These are phyloP conservation scores for Rhododendron williamsianum DNA, from an alignment of 148 eudicot species.

Conservation along the genomic window DNA sequence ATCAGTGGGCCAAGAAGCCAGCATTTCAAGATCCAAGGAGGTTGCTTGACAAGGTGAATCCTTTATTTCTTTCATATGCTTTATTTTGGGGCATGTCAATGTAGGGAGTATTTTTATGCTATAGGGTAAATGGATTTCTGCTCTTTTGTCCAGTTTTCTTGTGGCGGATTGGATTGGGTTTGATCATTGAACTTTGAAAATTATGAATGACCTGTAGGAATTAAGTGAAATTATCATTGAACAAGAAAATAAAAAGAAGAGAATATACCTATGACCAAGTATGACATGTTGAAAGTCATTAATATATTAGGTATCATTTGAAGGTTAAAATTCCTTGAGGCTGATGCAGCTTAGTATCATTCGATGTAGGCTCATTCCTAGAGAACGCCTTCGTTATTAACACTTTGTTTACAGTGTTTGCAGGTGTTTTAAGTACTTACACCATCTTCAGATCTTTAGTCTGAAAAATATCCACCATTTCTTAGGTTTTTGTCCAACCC, in stretches of 20 bases:
- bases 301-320: not conserved
- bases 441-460: not conserved
- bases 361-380: not conserved
- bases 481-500: not conserved
- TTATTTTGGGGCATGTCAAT: not conserved
- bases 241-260: too few relatives aligned
- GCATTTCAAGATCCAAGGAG: slow-evolving; percentile 88
- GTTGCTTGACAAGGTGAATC: slow-evolving; percentile 75
- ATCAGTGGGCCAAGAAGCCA: slow-evolving; percentile 92
- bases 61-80: not conserved
- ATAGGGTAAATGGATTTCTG: not conserved
- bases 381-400: not conserved
- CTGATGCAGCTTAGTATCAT: not conserved
- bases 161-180: too few relatives aligned
- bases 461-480: slow-evolving; percentile 1
- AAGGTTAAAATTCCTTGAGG: not conserved
- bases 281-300: not conserved
- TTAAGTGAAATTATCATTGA: too few relatives aligned
- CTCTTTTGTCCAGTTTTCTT: not conserved
- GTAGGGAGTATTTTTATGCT: not conserved
- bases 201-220: too few relatives aligned
- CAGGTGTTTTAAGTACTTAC: not conserved
- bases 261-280: not conserved
- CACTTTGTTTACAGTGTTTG: not conserved
- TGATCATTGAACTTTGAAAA: too few relatives aligned